A percentile compares a stretch with the other conserved stretches of the same genome.
Evolutionary conservation across 2,329 filamentous ascomycete species (phyloP).

Genomic region (Pestalotiopsis fici): DNA sequence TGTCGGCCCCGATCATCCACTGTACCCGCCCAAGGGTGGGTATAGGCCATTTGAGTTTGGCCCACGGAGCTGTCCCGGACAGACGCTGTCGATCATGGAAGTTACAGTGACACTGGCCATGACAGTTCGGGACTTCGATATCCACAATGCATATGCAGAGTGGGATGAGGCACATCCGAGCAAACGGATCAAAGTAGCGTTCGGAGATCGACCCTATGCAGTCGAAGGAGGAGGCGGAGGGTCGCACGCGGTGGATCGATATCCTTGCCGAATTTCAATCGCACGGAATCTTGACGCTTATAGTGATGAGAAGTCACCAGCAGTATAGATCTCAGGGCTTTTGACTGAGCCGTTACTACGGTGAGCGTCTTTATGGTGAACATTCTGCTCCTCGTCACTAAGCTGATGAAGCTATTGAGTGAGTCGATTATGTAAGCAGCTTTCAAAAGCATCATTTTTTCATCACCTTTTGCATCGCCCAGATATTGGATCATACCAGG

Average conservation of each 20-base stretch:
- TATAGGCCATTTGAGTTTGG: conserved; percentile 28
- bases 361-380: no score
- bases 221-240: conserved; percentile 18
- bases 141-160: conserved; percentile 31
- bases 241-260: conserved; percentile 14
- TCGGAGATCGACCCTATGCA: conserved; percentile 21
- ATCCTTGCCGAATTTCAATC: conserved; percentile 5
- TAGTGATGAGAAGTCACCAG: no score
- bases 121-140: conserved; percentile 19
- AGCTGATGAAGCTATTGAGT: no score
- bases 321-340: no score
- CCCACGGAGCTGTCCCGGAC: conserved; percentile 29
- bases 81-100: conserved; percentile 28
- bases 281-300: no score
- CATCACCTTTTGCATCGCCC: no score
- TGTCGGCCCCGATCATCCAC: conserved; percentile 15
- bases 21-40: conserved; percentile 21
- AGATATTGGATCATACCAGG: no score
- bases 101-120: conserved; percentile 22
- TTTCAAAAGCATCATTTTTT: no score
- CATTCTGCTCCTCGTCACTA: no score
- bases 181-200: conserved; percentile 14
- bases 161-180: conserved; percentile 18
- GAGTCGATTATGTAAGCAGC: no score
- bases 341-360: no score